Conservation (phyloP, 139 green algal genomes). For the Tetradesmus obliquus region DNA sequence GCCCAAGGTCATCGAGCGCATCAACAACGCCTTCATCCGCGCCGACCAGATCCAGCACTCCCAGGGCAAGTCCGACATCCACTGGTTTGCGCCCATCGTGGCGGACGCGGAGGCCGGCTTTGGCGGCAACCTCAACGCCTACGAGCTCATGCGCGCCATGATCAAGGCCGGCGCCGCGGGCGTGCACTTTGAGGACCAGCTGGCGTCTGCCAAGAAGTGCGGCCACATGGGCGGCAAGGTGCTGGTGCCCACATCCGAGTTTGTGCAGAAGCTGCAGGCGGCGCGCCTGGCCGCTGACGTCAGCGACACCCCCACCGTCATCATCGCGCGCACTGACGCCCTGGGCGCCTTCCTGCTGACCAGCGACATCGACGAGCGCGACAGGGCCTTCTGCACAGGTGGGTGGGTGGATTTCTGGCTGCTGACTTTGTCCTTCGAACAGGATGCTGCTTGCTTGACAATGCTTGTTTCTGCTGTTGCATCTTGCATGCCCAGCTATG, state of each 20-base stretch:
- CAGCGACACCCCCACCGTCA: conserved; percentile 73
- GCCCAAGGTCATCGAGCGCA: conserved; percentile 74
- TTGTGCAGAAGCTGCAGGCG: conserved; percentile 82
- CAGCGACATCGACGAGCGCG: conserved; percentile 82
- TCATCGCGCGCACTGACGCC: conserved; percentile 77
- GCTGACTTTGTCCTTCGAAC: not conserved
- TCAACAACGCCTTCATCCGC: conserved; percentile 81
- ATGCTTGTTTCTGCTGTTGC: not conserved
- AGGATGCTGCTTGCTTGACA: not conserved
- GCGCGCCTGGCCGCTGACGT: conserved; percentile 87
- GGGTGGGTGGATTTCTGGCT: not conserved
- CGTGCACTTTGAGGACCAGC: conserved; percentile 88
- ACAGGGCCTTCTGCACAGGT: conserved; percentile 86
- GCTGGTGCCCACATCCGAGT: conserved; percentile 78
- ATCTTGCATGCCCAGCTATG: too few relatives aligned
- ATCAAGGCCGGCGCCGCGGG: conserved; percentile 79
- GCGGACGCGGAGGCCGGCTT: conserved; percentile 89
- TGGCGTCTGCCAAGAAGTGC: conserved; percentile 77
- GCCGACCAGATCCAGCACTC: conserved; percentile 83
- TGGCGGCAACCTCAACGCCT: conserved; percentile 89
- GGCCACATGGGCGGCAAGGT: conserved; percentile 89
- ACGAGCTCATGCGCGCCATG: conserved; percentile 79
- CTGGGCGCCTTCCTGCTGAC: conserved; percentile 86
- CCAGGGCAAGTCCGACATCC: conserved; percentile 50
- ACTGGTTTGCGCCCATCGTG: conserved; percentile 91